Evolutionary conservation across 495 filamentous ascomycete species (phyloP).

Genomic region (Mycothermus thermophilus): DNA sequence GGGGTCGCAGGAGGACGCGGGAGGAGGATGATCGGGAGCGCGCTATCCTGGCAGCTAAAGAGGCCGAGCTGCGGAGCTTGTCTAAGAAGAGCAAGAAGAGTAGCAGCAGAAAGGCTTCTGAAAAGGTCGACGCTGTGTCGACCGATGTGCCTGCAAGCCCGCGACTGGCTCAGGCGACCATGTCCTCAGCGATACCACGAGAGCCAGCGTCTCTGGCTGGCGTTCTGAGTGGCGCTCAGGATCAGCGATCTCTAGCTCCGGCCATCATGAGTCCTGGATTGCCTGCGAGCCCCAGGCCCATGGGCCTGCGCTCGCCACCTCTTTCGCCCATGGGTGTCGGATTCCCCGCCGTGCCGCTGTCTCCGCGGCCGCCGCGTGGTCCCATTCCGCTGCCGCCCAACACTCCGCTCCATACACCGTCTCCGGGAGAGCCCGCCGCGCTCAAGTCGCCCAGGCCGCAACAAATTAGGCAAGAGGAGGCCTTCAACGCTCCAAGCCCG

Average conservation of each 20-base stretch:
- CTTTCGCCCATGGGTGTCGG: constrained; percentile 45
- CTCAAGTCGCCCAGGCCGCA: constrained; percentile 28
- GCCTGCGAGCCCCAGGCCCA: constrained; percentile 80
- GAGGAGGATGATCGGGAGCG: constrained; percentile 78
- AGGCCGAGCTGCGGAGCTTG: constrained; percentile 48
- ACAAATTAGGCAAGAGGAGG: constrained; percentile 24
- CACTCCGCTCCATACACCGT: constrained; percentile 44
- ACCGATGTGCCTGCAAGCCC: constrained; percentile 20
- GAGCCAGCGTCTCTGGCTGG: constrained; percentile 34
- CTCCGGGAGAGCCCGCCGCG: constrained; percentile 24
- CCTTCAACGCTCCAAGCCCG: constrained; percentile 16
- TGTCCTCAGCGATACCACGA: constrained; percentile 13
- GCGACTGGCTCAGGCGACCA: constrained; percentile 15
- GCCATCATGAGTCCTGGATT: constrained; percentile 73
- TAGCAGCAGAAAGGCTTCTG: constrained; percentile 29
- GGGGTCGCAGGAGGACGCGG: constrained; percentile 73
- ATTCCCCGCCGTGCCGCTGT: constrained; percentile 47
- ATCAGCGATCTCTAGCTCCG: constrained; percentile 25
- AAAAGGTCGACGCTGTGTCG: constrained; percentile 16
- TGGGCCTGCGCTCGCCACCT: constrained; percentile 52
- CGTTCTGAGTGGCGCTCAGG: constrained; percentile 26
- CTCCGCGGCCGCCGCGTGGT: constrained; percentile 54
- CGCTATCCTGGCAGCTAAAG: constrained; percentile 48
- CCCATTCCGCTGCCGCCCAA: constrained; percentile 51
- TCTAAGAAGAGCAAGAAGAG: constrained; percentile 52